phyloP scores from a whole-genome alignment of 2,329 filamentous ascomycete species.

The Xylaria digitata region DNA sequence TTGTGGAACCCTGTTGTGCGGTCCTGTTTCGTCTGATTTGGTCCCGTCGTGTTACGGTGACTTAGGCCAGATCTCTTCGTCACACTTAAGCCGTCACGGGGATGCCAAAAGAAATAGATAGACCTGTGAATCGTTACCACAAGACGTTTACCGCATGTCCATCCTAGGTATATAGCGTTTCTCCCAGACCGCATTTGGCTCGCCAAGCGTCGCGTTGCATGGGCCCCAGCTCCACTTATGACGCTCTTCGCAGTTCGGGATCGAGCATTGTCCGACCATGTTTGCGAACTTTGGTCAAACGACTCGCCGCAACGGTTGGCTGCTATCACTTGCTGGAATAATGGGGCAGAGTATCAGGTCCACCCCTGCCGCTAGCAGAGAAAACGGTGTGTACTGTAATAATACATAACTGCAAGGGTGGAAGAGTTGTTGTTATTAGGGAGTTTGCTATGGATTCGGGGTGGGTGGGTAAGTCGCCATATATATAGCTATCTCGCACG shows the following conservation, averaged over 20 bases:
- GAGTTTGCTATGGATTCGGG: background rate
- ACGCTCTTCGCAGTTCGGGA: slow-evolving; percentile 1
- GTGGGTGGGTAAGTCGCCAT: background rate
- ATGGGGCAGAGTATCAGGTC: background rate
- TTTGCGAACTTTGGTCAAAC: background rate
- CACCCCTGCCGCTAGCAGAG: background rate
- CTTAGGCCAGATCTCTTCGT: background rate
- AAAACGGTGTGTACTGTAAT: background rate
- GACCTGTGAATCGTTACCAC: background rate
- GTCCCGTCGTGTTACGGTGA: background rate
- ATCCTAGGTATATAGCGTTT: background rate
- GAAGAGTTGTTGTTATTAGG: background rate
- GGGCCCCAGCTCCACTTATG: background rate
- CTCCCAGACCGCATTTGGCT: background rate
- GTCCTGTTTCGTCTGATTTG: background rate
- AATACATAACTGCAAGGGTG: background rate
- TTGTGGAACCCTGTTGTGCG: background rate
- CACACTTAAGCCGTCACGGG: background rate
- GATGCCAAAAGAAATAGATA: background rate
- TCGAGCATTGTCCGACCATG: slow-evolving; percentile 9
- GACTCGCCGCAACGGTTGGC: background rate
- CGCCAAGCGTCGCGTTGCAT: background rate
- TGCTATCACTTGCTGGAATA: too few relatives aligned
- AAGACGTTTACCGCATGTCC: background rate
- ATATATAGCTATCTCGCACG: slow-evolving; percentile 21